Percentiles rank a stretch among this genome's conserved stretches.
phyloP scores from a whole-genome alignment of 129 eudicot species.

The Dittrichia graveolens region DNA sequence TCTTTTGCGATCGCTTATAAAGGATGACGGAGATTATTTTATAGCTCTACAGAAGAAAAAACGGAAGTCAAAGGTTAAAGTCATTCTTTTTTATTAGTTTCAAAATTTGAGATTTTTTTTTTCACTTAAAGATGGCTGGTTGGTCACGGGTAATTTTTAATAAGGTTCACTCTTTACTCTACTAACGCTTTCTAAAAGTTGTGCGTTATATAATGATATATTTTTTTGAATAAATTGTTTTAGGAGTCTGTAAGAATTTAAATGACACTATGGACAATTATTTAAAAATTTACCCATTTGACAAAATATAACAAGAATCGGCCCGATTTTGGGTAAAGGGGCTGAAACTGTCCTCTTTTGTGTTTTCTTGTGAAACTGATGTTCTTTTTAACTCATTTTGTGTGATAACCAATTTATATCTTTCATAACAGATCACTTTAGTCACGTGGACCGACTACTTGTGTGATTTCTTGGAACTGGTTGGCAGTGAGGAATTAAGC shows the following conservation, averaged over 20 bases:
- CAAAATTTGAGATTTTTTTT: constrained; percentile 7
- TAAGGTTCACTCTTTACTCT: background rate
- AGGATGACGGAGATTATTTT: constrained; percentile 65
- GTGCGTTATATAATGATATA: background rate
- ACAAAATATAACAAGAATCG: background rate
- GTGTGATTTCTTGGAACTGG: constrained; percentile 83
- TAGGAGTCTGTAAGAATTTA: constrained; percentile 11
- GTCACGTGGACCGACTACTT: constrained; percentile 83
- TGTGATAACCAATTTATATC: constrained; percentile 22
- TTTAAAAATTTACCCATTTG: background rate
- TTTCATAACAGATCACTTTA: constrained; percentile 60
- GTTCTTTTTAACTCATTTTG: constrained; percentile 13
- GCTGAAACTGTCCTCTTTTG: background rate
- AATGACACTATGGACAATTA: background rate
- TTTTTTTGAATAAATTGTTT: background rate
- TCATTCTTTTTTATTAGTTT: background rate
- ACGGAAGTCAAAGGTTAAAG: constrained; percentile 70
- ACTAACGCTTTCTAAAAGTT: background rate
- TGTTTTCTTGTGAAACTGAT: background rate
- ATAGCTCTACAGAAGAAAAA: constrained; percentile 49
- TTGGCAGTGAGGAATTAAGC: constrained; percentile 39
- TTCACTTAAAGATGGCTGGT: background rate
- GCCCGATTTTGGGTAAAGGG: background rate
- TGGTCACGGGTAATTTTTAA: background rate
- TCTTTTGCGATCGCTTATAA: constrained; percentile 76